Base-by-base conservation (phyloP, 2,329 filamentous ascomycete species). In the Colletotrichum simmondsii region DNA sequence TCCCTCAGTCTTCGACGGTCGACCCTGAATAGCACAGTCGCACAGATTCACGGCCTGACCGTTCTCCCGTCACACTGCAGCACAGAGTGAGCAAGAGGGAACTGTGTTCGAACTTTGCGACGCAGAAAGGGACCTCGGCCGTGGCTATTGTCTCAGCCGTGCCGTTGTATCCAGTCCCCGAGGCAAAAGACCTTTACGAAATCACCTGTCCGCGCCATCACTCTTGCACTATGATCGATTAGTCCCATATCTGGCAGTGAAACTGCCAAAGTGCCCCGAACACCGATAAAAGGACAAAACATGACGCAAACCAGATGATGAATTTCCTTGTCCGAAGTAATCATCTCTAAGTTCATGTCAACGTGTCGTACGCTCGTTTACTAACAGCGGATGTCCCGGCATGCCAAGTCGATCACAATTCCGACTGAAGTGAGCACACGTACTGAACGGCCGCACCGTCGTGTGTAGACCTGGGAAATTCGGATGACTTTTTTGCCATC, bases 31-130 rank as follows among this genome's bases (percentile, higher is more conserved):
- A 7, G 52, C 22, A 14, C 10, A 14, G 10, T 19, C 7, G 19
- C 42, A 12, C 59, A 62, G 24, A 37, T 3, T 60, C 56, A 14
- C 58, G 49, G 35, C 24, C 32, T 52, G 0, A 32, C 57, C 58
- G 32, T n/a, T n/a, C n/a, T n/a, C n/a, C n/a, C 26, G 46, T 71
- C 42, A 61, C 68, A 57, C 49, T 16, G 64, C 57, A 56, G 37
- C 37, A n/a, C n/a, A n/a, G n/a, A n/a, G n/a, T n/a, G n/a, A n/a
- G n/a, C n/a, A n/a, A n/a, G n/a, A n/a, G n/a, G n/a, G n/a, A n/a
- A n/a, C 32, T 49, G 10, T 30, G 24, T n/a, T 10, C 24, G 11
- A n/a, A 30, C 37, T n/a, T 19, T 19, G 10, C 28, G 8, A 61
- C 35, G 19, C 26, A 8, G 16, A 65, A 22, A 58, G 60, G 32